Percentiles rank a stretch among this genome's conserved stretches.
phyloP scores from a whole-genome alignment of 495 filamentous ascomycete genomes.

The Xylaria grammica region DNA sequence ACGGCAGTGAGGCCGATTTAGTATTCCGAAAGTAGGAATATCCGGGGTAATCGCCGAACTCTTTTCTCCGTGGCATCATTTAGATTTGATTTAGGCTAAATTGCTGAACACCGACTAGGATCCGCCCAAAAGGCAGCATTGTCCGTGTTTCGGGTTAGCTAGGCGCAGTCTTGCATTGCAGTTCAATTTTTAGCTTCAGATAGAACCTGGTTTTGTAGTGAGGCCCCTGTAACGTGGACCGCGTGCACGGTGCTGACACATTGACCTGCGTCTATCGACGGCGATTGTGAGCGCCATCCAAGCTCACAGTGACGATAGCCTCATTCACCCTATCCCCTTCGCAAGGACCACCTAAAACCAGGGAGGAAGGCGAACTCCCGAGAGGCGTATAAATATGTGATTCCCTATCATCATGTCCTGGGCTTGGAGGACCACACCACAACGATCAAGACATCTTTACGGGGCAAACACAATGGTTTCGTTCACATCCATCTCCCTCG shows the following conservation, averaged over 20 bases:
- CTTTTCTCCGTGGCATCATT: not conserved
- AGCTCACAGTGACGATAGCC: not conserved
- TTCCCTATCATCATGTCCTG: not conserved
- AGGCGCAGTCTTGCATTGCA: not conserved
- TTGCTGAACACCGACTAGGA: not conserved
- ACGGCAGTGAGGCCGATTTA: not conserved
- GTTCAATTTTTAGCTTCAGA: not conserved
- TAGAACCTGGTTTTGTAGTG: not conserved
- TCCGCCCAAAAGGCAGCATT: not conserved
- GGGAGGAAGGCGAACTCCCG: not conserved
- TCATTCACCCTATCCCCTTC: not conserved
- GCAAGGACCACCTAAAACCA: not conserved
- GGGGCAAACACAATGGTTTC: slow-evolving; percentile 48
- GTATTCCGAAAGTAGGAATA: not conserved
- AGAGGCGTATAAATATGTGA: not conserved
- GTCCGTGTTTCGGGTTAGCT: not conserved
- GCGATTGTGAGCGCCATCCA: no score
- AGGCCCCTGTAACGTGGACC: not conserved
- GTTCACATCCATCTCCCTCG: slow-evolving; percentile 49
- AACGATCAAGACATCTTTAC: not conserved
- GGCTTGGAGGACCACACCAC: not conserved
- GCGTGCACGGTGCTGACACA: not conserved
- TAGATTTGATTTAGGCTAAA: not conserved
- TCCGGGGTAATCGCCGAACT: slow-evolving; percentile 3
- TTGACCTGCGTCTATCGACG: no score